Base-by-base conservation (phyloP, 2,329 filamentous ascomycete species). In the Diaporthe citri region DNA sequence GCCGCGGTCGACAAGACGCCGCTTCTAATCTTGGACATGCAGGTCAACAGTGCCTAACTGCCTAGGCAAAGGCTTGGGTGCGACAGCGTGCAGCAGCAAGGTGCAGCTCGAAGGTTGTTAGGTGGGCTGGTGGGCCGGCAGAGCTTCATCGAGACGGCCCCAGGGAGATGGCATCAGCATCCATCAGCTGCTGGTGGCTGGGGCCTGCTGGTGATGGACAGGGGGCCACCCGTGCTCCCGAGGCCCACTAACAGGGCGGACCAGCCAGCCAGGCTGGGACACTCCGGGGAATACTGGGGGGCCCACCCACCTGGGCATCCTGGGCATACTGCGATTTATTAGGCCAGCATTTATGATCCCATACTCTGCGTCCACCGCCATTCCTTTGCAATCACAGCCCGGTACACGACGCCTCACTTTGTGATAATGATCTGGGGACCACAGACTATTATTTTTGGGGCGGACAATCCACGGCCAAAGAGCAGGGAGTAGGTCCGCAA, bases 21-120 rank as follows among this genome's bases (percentile, higher is more conserved):
- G 69, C 48, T 71, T 71, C 69, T 72, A 72, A 72, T 62, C 70
- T 72, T 72, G 70, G 70, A 72, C 31, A 70, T 55, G 48, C 48
- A 71, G 52, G 67, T 71, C 52, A 34, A 57, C 51, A 48, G 67
- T 56, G 55, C 51, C 52, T 59, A 34, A 59, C 36, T 46, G 41
- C 39, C 55, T 71, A 36, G 67, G 67, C 51, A 59, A 71, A 57
- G 52, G 39, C 64, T 69, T 69, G 64, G 64, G 64, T 39, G 28
- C 34, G 31, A 28, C 34, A 25, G 39, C 22, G 43, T 67, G 62
- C 62, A 28, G 62, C n/a, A 59, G 56, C 59, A 46, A 25, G 25
- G 59, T 64, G 59, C 59, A 60, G 39, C 36, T 46, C 62, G 31
- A 67, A 34, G 62, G 41, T 66, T 67, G 62, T 51, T 51, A 51